These are phyloP conservation scores for Cinchona pubescens DNA, from an alignment of 257 asterid genomes.

Conservation along the genomic window DNA sequence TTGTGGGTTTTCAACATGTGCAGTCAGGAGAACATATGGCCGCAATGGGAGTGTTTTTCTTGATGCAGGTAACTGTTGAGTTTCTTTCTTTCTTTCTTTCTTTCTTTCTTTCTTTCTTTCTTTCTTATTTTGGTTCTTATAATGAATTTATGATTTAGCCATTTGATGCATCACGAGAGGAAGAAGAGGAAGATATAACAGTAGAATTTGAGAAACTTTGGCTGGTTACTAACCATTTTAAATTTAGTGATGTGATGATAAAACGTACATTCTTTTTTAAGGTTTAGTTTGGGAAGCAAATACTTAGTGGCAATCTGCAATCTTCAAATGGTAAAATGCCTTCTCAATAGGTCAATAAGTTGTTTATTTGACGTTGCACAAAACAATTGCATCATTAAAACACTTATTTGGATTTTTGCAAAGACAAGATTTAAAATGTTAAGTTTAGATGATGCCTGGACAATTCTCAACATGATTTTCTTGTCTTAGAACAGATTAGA, in stretches of 20 bases:
- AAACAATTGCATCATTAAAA: no score
- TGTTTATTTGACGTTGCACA: not conserved
- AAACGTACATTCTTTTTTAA: not conserved
- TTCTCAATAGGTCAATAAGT: not conserved
- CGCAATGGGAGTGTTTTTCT: slow-evolving; percentile 99
- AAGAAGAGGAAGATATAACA: not conserved
- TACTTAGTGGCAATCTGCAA: not conserved
- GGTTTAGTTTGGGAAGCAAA: not conserved
- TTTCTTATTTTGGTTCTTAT: not conserved
- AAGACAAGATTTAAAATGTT: not conserved
- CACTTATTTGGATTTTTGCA: not conserved
- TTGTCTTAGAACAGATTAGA: not conserved
- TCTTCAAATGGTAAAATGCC: not conserved
- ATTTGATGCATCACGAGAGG: not conserved
- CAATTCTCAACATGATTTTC: not conserved
- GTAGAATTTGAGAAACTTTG: not conserved
- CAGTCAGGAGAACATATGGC: slow-evolving; percentile 99
- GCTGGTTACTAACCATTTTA: not conserved
- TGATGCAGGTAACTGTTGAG: slow-evolving; percentile 66
- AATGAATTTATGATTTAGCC: not conserved
- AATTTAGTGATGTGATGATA: not conserved
- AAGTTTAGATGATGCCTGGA: not conserved
- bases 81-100: not conserved
- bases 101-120: no score
- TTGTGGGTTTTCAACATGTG: slow-evolving; percentile 98